Evolutionary conservation across 2,329 filamentous ascomycete species (phyloP), one percentile per base, ranked within the genome.

Genomic region (Moelleriella libera): DNA sequence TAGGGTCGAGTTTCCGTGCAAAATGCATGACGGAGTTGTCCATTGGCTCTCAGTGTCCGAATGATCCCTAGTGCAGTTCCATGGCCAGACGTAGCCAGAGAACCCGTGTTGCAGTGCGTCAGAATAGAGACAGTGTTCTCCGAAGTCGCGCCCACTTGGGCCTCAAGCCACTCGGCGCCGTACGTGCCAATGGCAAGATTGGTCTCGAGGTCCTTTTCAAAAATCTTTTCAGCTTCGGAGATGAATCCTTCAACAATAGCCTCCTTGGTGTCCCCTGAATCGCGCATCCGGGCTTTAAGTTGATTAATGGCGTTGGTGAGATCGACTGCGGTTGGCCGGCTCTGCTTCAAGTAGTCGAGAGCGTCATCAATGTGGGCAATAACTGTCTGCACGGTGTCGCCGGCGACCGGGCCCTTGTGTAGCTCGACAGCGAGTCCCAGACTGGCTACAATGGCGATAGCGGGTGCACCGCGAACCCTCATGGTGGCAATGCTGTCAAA

Each of bases 81-180:
- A 61, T 97, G 94, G n/a, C 92, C 92, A 12, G 92, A 94, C 1
- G 92, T 98, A 30, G 92, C 92, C 34, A 98, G 80, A 21, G 90
- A 96, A 30, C 92, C 92, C 28, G 92, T 98, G 65, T 98, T 98
- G 73, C 92, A 98, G 66, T 98, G 94, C 9, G 92, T 98, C 54
- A 98, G 68, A 42, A 98, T 83, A n/a, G 86, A 87, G 44, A 95
- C 56, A 48, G 62, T 54, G 61, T 71, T 58, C 53, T 74, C 62
- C 52, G 66, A 45, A 41, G 72, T 61, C 60, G 73, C 64, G 54
- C 65, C 62, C 21, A 65, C 69, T 58, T 86, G 78, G 41, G 73
- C 67, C 48, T 79, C 66, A 34, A 98, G 82, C 86, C 92, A 98
- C 53, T 81, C 74, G 0, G 88, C 86, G 40, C 92, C 92, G 61